Conservation (phyloP, 805 yeast species). For the Zygoascus tannicola region DNA sequence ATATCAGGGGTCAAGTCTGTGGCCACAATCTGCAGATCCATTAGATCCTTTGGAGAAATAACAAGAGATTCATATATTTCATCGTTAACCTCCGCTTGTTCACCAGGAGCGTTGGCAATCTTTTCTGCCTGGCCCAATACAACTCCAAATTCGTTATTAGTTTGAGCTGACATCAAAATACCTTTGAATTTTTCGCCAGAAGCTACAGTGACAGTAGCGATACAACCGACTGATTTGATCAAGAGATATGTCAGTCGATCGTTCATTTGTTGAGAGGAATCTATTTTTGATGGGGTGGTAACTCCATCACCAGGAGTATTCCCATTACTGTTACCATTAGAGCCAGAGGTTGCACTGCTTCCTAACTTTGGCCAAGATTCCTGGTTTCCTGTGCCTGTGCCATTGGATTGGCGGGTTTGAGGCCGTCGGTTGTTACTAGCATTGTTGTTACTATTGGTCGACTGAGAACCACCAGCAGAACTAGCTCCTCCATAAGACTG, state of each 20-base stretch:
- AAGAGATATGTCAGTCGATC: constrained; percentile 50
- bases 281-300: no score
- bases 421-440: background rate
- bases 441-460: background rate
- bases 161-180: constrained; percentile 39
- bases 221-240: constrained; percentile 50
- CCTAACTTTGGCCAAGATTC: background rate
- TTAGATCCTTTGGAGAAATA: constrained; percentile 41
- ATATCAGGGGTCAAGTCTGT: constrained; percentile 30
- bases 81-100: constrained; percentile 28
- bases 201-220: constrained; percentile 47
- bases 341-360: background rate
- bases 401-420: background rate
- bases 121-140: constrained; percentile 44
- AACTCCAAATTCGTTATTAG: constrained; percentile 43
- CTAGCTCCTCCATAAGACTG: background rate
- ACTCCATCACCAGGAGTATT: background rate
- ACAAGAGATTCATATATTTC: constrained; percentile 34
- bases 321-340: background rate
- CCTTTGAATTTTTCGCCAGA: constrained; percentile 58
- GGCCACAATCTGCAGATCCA: constrained; percentile 38
- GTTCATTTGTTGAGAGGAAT: constrained; percentile 32
- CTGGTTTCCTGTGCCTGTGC: background rate
- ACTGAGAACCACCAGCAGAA: background rate
- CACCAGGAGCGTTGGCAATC: constrained; percentile 30